A percentile compares a stretch with the other conserved stretches of the same genome.
Evolutionary conservation across 495 filamentous ascomycete species (phyloP).

Genomic region (Xylaria telfairii): DNA sequence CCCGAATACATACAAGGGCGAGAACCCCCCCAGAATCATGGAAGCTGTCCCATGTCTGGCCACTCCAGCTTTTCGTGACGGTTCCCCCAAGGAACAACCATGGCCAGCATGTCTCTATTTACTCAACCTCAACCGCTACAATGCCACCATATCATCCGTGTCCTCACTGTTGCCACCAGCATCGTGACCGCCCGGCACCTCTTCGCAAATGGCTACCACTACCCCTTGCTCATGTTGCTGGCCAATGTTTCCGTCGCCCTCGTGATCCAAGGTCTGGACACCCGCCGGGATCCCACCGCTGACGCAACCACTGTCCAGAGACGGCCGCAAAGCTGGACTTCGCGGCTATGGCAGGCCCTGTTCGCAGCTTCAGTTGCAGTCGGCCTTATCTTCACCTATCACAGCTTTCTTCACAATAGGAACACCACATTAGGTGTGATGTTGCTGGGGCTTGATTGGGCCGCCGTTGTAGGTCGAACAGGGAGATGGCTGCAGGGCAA

Average conservation of each 20-base stretch:
- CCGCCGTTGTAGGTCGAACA: constrained; percentile 7
- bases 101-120: constrained; percentile 13
- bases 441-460: constrained; percentile 22
- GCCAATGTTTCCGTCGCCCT: constrained; percentile 22
- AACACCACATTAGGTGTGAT: constrained; percentile 26
- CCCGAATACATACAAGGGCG: background rate
- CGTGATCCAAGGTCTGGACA: background rate
- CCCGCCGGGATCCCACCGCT: background rate
- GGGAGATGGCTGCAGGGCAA: constrained; percentile 19
- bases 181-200: constrained; percentile 27
- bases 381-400: constrained; percentile 26
- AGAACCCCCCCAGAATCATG: constrained; percentile 12
- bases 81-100: constrained; percentile 5
- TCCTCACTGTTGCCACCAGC: constrained; percentile 18
- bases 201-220: constrained; percentile 22
- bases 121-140: constrained; percentile 2
- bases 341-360: constrained; percentile 19
- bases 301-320: constrained; percentile 3
- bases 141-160: constrained; percentile 22
- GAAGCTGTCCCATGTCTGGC: constrained; percentile 9
- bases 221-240: constrained; percentile 25
- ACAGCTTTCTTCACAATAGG: constrained; percentile 27
- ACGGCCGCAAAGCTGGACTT: constrained; percentile 13
- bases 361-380: constrained; percentile 14
- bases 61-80: constrained; percentile 5